Base-by-base conservation (phyloP, 1,284 basidiomycete genomes). In the Leccinum solheimii region DNA sequence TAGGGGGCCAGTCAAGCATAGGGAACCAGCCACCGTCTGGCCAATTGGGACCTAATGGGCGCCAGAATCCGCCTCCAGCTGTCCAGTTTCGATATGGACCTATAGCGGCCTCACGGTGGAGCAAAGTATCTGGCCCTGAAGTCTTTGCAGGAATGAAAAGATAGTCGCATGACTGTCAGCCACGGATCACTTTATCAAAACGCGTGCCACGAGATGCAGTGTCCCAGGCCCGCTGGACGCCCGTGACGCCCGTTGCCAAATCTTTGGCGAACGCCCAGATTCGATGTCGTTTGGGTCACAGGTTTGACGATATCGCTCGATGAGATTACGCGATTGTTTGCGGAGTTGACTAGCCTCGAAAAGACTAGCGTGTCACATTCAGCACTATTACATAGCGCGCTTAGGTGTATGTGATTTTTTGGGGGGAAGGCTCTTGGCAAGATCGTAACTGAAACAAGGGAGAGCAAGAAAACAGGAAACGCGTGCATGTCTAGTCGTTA, bases 401-500 rank as follows among this genome's bases (percentile, higher is more conserved):
- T 55, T 38, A 43, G 55, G 38, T 61, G 64, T 74, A 60, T 63
- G 60, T 58, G 60, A 55, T 55, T 71, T 70, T 34, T 70, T 49
- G 38, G 54, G 60, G 59, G 60, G 38, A 16, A 57, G 53, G 56
- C 55, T 49, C 49, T 62, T 55, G 57, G 52, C 60, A 64, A 55
- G 57, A 60, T 61, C 61, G 60, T 66, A 64, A 56, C 56, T 64
- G 62, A 71, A 70, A 62, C 72, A 66, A 66, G 67, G 64, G 62
- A 67, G 68, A 69, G 68, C 68, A 67, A 70, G 75, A 73, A 67
- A 62, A 66, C 69, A 68, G 72, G 69, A 74, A 65, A 73, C 58
- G 70, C 66, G 77, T 80, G 81, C 81, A 84, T 87, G 80, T 85
- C 84, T 87, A 86, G 81, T 86, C 81, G 80, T 87, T 86, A 86